Evolutionary conservation across 352 stramenopile species (phyloP), one percentile per base, ranked within the genome.

Genomic region (Phytophthora sp.): DNA sequence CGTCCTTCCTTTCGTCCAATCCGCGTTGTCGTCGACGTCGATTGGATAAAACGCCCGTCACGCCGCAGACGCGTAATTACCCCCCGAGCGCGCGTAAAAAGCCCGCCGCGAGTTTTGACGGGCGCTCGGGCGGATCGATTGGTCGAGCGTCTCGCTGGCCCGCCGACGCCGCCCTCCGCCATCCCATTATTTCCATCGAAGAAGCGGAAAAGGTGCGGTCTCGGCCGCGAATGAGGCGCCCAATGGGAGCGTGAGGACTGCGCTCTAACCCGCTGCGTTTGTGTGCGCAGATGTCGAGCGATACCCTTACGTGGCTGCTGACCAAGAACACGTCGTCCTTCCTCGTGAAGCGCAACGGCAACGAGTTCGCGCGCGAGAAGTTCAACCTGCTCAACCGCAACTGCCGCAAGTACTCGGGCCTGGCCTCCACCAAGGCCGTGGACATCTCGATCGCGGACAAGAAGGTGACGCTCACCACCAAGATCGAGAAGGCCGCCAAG

Each of bases 301-400:
- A 98, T 91, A 93, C 93, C 57, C 92, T 99, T 60, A 95, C 96
- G 58, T 99, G 97, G 97, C 88, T 98, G 80, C 72, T 98, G 64
- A 96, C 97, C 69, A 97, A 97, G 84, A 96, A 97, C 65, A 98
- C 97, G 67, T 98, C 87, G 73, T 97, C 81, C 63, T 99, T 99
- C 82, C 82, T 99, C 42, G 89, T 97, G 67, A 99, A 99, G 88
- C 84, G 90, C 59, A 89, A 86, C 60, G 74, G 77, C 75, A 87
- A 84, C 62, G 87, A 95, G 74, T 98, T 98, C 66, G 89, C 90
- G 52, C 77, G 88, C 45, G 96, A 99, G 78, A 94, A 92, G 77
- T 97, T 96, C 72, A 99, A 99, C 88, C 72, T 99, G 64, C 85
- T 90, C 75, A 98, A 94, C 77, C 70, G 89, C 57, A 98, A 98